Evolutionary conservation across 805 yeast species (phyloP).

Genomic region (Lipomyces yamanashiensis): DNA sequence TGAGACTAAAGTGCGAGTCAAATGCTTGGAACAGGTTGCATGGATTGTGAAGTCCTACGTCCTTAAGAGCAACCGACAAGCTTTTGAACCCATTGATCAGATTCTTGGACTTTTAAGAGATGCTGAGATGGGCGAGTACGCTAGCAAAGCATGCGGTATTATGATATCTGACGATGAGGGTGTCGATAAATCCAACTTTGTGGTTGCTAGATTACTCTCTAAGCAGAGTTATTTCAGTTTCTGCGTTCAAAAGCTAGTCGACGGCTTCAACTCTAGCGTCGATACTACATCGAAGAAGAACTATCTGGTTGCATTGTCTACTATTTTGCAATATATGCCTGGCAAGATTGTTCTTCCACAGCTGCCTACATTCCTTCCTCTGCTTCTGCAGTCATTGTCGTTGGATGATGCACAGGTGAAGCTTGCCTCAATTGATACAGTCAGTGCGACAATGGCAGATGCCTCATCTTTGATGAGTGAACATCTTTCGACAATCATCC

Average conservation of each 20-base stretch:
- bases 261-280: conserved; percentile 48
- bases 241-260: conserved; percentile 60
- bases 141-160: conserved; percentile 64
- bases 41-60: conserved; percentile 66
- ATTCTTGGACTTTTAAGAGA: conserved; percentile 48
- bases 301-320: conserved; percentile 68
- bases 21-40: conserved; percentile 23
- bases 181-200: conserved; percentile 58
- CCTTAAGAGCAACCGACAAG: conserved; percentile 56
- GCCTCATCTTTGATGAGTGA: conserved; percentile 57
- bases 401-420: conserved; percentile 54
- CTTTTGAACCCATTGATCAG: conserved; percentile 46
- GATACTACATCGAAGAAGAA: conserved; percentile 49
- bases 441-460: conserved; percentile 61
- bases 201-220: conserved; percentile 69
- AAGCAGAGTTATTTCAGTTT: conserved; percentile 78
- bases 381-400: conserved; percentile 67
- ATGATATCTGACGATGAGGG: conserved; percentile 69
- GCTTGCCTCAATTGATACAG: conserved; percentile 64
- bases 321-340: conserved; percentile 68
- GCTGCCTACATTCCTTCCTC: conserved; percentile 66
- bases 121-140: conserved; percentile 46
- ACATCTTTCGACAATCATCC: conserved; percentile 62
- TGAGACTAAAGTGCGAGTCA: background rate
- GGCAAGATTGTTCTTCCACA: conserved; percentile 66